Evolutionary conservation across 192 early-diverging fungal species (phyloP).

Genomic region (Irineochytrium annulatum): DNA sequence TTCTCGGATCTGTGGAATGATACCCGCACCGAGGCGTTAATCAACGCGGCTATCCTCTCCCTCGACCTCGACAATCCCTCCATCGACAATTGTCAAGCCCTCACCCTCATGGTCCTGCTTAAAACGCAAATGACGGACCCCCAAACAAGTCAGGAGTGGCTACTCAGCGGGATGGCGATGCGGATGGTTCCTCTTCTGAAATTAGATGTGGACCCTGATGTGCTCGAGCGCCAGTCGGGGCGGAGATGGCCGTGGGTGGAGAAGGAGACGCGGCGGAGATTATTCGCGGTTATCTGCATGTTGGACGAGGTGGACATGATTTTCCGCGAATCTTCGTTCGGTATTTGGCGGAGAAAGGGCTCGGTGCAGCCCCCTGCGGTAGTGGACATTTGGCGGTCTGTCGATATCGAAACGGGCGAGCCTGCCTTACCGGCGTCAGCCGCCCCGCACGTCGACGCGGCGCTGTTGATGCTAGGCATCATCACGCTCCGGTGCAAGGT

Average conservation of each 20-base stretch:
- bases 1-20: background rate
- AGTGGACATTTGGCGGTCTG: background rate
- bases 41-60: background rate
- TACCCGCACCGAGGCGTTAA: background rate
- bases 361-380: background rate
- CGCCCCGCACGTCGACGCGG: no score
- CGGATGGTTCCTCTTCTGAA: background rate
- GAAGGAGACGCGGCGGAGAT: background rate
- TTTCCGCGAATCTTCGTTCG: background rate
- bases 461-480: no score
- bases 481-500: no score
- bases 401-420: slow-evolving; percentile 6
- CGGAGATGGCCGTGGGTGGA: background rate
- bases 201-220: slow-evolving; percentile 3
- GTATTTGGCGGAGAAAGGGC: background rate
- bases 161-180: background rate
- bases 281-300: background rate
- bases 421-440: no score
- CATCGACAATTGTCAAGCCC: background rate
- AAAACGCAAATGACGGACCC: background rate
- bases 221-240: background rate
- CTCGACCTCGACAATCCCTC: background rate
- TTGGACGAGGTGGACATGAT: slow-evolving; percentile 1
- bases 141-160: background rate
- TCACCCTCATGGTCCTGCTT: background rate